Evolutionary conservation across 2,329 filamentous ascomycete genomes (phyloP).

Genomic region (Epichloe gansuensis): DNA sequence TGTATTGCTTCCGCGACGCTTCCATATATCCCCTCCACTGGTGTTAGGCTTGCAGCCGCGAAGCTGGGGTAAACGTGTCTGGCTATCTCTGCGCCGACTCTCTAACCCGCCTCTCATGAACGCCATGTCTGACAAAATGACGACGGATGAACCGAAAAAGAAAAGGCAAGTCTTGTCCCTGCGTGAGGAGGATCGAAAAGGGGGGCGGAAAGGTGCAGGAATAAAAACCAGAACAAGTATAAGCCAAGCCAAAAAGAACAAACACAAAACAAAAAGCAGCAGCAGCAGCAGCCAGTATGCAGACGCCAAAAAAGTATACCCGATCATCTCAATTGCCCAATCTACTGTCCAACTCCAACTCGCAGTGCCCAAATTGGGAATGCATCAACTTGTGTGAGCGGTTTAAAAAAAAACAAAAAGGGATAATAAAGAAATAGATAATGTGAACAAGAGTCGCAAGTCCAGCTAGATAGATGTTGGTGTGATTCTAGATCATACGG

Average conservation of each 20-base stretch:
- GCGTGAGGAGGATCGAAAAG: background rate
- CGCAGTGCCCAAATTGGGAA: background rate
- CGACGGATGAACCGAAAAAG: background rate
- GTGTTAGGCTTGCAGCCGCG: conserved; percentile 2
- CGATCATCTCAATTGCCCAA: conserved; percentile 1
- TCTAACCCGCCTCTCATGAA: conserved; percentile 1
- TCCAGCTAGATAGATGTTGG: background rate
- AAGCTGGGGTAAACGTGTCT: background rate
- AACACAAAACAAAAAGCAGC: background rate
- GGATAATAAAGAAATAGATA: background rate
- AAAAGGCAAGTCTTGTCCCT: background rate
- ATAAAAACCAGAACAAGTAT: background rate
- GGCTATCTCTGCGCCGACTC: background rate
- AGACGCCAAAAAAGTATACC: conserved; percentile 8
- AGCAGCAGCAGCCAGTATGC: conserved; percentile 5
- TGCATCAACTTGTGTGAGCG: background rate
- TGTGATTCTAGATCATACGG: background rate
- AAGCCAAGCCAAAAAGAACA: background rate
- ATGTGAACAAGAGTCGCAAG: background rate
- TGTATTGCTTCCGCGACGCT: background rate
- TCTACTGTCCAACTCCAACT: conserved; percentile 7
- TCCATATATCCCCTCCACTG: background rate
- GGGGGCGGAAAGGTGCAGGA: background rate
- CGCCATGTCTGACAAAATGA: conserved; percentile 5
- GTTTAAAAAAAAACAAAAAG: background rate